These are phyloP conservation scores for Quercus lobata DNA, from an alignment of 331 rosid genomes.

Conservation along the genomic window DNA sequence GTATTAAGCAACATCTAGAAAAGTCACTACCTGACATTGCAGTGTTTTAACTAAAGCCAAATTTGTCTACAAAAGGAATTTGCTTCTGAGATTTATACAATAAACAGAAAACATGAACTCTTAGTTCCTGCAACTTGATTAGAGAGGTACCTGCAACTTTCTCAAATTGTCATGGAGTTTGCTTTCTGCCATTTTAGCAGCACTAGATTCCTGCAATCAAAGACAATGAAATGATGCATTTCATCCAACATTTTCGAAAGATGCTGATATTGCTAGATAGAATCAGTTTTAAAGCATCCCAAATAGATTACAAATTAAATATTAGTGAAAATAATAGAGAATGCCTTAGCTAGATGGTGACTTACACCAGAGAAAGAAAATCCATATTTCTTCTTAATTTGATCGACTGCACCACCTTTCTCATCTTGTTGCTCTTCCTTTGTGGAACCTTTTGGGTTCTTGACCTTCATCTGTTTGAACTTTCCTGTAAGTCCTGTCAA, in stretches of 20 bases:
- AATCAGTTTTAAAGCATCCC: background rate
- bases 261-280: background rate
- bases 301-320: background rate
- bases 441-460: slow-evolving; percentile 44
- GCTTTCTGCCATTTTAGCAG: slow-evolving; percentile 59
- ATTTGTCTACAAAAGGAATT: background rate
- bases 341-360: background rate
- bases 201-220: slow-evolving; percentile 53
- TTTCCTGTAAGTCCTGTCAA: slow-evolving; percentile 49
- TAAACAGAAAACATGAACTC: background rate
- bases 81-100: background rate
- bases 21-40: background rate
- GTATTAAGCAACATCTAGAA: background rate
- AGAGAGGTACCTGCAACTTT: slow-evolving; percentile 53
- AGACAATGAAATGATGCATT: slow-evolving; percentile 1
- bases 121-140: background rate
- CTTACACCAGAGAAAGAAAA: slow-evolving; percentile 61
- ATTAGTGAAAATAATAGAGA: background rate
- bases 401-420: slow-evolving; percentile 54
- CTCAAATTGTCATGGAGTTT: slow-evolving; percentile 61
- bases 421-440: slow-evolving; percentile 62
- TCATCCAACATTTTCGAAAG: background rate
- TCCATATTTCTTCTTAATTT: slow-evolving; percentile 85
- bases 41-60: background rate
- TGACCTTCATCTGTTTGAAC: slow-evolving; percentile 63